Evolutionary conservation across 306 rosid species (phyloP).

Genomic region (Trichosanthes cucumerina): DNA sequence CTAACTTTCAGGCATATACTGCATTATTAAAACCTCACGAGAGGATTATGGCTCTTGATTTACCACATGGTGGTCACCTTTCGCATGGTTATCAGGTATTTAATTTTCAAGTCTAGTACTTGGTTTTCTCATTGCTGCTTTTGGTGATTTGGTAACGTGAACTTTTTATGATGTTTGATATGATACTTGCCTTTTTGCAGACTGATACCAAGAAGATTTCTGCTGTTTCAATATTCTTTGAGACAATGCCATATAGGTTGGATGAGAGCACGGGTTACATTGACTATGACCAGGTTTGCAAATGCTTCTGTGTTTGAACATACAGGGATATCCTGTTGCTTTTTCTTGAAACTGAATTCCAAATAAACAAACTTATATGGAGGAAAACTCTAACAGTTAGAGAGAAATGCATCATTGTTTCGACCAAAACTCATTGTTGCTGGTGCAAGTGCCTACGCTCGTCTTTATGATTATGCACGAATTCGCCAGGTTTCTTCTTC

Average conservation of each 20-base stretch:
- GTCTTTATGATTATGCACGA: constrained; percentile 33
- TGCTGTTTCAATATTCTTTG: constrained; percentile 69
- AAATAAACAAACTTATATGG: background rate
- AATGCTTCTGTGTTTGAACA: background rate
- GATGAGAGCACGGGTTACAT: constrained; percentile 79
- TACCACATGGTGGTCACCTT: constrained; percentile 94
- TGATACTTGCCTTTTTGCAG: constrained; percentile 27
- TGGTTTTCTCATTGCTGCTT: background rate
- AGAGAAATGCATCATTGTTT: constrained; percentile 33
- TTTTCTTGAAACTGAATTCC: background rate
- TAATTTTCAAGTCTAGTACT: background rate
- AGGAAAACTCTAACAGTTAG: constrained; percentile 20
- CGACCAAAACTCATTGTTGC: constrained; percentile 40
- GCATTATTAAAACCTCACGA: constrained; percentile 89
- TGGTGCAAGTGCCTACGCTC: constrained; percentile 46
- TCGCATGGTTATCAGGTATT: constrained; percentile 95
- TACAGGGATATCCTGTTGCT: background rate
- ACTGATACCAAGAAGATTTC: constrained; percentile 88
- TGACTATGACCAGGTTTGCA: constrained; percentile 79
- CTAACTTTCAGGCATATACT: constrained; percentile 91
- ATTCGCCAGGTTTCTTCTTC: constrained; percentile 28
- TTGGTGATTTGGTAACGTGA: background rate
- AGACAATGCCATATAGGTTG: constrained; percentile 82
- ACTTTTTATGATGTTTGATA: background rate
- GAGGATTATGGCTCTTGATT: constrained; percentile 96